Evolutionary conservation across 257 asterid species (phyloP).

Genomic region (Penstemon newberryi): DNA sequence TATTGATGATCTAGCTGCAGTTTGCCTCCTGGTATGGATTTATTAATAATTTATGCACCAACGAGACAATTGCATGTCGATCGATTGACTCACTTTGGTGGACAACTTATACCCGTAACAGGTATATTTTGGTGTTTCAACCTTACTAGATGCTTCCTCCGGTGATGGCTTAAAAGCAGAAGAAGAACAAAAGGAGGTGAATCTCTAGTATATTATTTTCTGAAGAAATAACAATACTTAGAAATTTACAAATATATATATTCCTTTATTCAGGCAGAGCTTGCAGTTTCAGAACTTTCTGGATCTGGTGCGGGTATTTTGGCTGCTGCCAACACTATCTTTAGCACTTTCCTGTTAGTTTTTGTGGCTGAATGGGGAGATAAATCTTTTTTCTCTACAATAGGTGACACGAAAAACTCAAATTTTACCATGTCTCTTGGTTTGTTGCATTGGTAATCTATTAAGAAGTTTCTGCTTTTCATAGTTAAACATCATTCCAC

Average conservation of each 20-base stretch:
- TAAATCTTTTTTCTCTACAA: conserved; percentile 91
- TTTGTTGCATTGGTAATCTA: background rate
- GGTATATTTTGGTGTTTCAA: conserved; percentile 94
- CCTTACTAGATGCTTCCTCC: conserved; percentile 86
- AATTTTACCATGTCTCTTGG: background rate
- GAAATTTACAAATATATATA: conserved; percentile 19
- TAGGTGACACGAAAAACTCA: conserved; percentile 46
- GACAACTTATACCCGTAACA: conserved; percentile 30
- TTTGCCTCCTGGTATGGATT: conserved; percentile 69
- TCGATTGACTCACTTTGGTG: background rate
- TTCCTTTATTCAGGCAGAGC: conserved; percentile 63
- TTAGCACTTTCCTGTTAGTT: conserved; percentile 82
- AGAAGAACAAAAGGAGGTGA: conserved; percentile 96
- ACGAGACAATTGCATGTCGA: background rate
- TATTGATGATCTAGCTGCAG: conserved; percentile 95
- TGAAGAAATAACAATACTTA: too few species aligned
- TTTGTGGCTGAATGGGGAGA: conserved; percentile 99
- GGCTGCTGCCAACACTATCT: conserved; percentile 73
- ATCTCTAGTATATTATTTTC: background rate
- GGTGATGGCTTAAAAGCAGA: conserved; percentile 73
- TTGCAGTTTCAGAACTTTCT: conserved; percentile 84
- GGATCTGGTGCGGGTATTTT: conserved; percentile 85
- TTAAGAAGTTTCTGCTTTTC: background rate
- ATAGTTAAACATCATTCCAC: background rate
- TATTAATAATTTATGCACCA: background rate